phyloP scores from a whole-genome alignment of 805 yeast genomes.

The Starmerella gropengiesseri region DNA sequence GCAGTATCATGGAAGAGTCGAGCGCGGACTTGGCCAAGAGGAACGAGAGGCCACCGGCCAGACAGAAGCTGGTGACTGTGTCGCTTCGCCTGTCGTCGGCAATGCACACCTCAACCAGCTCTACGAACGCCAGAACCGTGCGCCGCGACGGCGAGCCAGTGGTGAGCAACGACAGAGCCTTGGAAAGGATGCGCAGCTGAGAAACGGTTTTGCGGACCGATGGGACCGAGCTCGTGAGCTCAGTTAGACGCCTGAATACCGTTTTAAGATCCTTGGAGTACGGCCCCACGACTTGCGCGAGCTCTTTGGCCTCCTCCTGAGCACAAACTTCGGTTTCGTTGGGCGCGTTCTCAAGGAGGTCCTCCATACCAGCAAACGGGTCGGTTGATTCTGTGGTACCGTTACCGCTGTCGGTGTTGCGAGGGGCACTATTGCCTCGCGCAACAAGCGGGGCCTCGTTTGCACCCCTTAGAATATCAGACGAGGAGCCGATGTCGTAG shows the following conservation, averaged over 20 bases:
- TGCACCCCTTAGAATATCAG: neutral
- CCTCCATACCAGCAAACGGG: conserved; percentile 35
- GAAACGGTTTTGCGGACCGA: conserved; percentile 12
- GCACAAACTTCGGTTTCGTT: conserved; percentile 19
- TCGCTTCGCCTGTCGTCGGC: conserved; percentile 13
- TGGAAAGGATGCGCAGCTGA: conserved; percentile 16
- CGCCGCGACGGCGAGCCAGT: neutral
- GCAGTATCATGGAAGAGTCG: conserved; percentile 7
- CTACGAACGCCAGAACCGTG: conserved; percentile 14
- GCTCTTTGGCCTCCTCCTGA: conserved; percentile 21
- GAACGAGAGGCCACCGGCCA: conserved; percentile 23
- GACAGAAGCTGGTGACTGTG: conserved; percentile 19
- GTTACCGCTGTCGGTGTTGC: neutral
- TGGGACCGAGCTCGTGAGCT: conserved; percentile 22
- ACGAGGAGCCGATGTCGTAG: conserved; percentile 28
- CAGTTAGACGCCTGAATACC: conserved; percentile 19
- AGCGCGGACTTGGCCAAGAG: conserved; percentile 16
- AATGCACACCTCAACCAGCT: conserved; percentile 16
- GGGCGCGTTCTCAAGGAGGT: conserved; percentile 29
- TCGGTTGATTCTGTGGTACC: conserved; percentile 25
- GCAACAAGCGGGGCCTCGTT: neutral
- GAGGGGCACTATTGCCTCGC: neutral
- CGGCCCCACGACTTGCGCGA: conserved; percentile 4
- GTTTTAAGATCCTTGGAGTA: conserved; percentile 10
- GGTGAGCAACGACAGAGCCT: conserved; percentile 7